A percentile compares a stretch with the other conserved stretches of the same genome.
phyloP scores from a whole-genome alignment of 2,329 filamentous ascomycete species.

The Pseudonectria buxi region DNA sequence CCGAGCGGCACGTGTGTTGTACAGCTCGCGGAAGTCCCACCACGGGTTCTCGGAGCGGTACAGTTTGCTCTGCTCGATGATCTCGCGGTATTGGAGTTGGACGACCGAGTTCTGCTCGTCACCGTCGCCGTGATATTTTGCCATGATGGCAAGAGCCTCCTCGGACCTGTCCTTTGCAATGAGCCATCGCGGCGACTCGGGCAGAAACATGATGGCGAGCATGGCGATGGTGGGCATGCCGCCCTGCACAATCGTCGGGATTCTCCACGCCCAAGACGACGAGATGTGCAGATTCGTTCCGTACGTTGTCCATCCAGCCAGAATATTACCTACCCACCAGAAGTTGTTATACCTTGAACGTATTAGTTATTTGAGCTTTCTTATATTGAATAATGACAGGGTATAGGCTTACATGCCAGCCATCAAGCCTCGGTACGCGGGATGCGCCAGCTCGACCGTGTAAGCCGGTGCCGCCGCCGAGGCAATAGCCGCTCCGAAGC shows the following conservation, averaged over 20 bases:
- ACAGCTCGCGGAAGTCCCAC: slow-evolving; percentile 47
- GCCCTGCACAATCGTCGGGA: slow-evolving; percentile 49
- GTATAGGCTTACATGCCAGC: slow-evolving; percentile 41
- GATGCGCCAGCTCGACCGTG: slow-evolving; percentile 56
- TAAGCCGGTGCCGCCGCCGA: slow-evolving; percentile 55
- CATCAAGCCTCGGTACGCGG: slow-evolving; percentile 52
- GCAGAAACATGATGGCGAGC: slow-evolving; percentile 38
- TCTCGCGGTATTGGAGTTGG: slow-evolving; percentile 30
- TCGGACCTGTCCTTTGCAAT: slow-evolving; percentile 28
- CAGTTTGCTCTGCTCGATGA: slow-evolving; percentile 37
- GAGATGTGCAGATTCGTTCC: slow-evolving; percentile 23
- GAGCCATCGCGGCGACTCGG: slow-evolving; percentile 34
- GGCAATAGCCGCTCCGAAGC: slow-evolving; percentile 53
- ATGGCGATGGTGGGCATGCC: slow-evolving; percentile 50
- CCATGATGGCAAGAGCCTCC: slow-evolving; percentile 26
- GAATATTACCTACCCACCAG: slow-evolving; percentile 41
- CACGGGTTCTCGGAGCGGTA: slow-evolving; percentile 49
- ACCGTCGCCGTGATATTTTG: slow-evolving; percentile 25
- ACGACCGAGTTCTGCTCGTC: slow-evolving; percentile 26
- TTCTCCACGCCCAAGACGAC: slow-evolving; percentile 10
- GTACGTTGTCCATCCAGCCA: slow-evolving; percentile 46
- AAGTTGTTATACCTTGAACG: slow-evolving; percentile 8
- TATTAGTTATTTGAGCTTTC: too few species aligned
- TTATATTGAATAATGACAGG: too few species aligned
- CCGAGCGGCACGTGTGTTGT: slow-evolving; percentile 39